Base-by-base conservation (phyloP, 495 filamentous ascomycete species). In the Aspergillus sclerotioniger region DNA sequence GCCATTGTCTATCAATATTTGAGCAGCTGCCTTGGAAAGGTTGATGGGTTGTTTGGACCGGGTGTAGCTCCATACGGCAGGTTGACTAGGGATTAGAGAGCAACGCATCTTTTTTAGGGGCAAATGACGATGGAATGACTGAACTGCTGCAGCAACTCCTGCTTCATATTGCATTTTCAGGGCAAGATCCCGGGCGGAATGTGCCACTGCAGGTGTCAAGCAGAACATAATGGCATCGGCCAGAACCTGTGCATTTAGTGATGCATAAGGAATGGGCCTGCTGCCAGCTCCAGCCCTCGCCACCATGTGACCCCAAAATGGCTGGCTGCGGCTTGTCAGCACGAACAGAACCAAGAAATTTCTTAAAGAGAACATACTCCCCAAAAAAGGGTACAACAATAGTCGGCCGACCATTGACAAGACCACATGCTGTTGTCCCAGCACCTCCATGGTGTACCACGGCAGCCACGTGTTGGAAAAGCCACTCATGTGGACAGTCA, bases 291-390 rank as follows among this genome's bases (percentile, higher is more conserved):
- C 81, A 2, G 84, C 79, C 19, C 75, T 76, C 0, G 80, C 80
- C 3, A 92, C 78, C 83, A 91, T 91, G 5, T 78, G 70, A 9
- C 89, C 90, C 91, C 91, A 96, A 69, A 94, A 94, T 15, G 84
- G 80, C 71, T 96, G 90, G 63, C 64, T 72, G 19, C 8, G 12
- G 31, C 37, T 19, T 16, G 28, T 46, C 39, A 57, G 29, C 19
- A 21, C 16, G 31, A 29, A 0, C n/a, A 33, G 17, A 13, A n/a
- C 12, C 8, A 7, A 9, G 7, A 51, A 32, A 31, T 29, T 51
- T 7, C n/a, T 29, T 17, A 19, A 12, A 25, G 37, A 19, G 7
- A 10, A 48, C 74, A 56, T 64, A 78, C 76, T 89, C 86, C 39
- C 84, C 84, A 61, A 88, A 87, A 63, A 89, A 88, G 0, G 85